Conservation (phyloP, 2,329 filamentous ascomycete genomes). For the Sordariomycetes sp. region DNA sequence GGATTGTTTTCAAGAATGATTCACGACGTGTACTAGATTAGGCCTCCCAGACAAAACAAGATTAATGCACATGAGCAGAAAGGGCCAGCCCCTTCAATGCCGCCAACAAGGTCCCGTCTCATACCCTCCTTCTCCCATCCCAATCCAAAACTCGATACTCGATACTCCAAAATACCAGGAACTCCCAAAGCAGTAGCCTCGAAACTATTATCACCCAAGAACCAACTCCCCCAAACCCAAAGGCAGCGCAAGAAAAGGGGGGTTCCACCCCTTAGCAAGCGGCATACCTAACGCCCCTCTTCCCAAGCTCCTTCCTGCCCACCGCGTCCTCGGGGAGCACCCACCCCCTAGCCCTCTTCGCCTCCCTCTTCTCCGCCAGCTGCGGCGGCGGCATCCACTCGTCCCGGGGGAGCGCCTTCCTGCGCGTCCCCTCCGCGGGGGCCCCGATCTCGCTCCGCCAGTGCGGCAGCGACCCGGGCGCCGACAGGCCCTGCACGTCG, state of each 20-base stretch:
- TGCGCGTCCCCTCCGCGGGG: slow-evolving; percentile 59
- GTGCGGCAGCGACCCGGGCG: slow-evolving; percentile 43
- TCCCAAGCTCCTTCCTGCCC: slow-evolving; percentile 60
- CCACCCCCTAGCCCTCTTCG: slow-evolving; percentile 65
- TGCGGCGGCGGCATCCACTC: slow-evolving; percentile 66
- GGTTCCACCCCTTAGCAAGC: slow-evolving; percentile 19
- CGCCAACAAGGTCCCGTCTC: neutral
- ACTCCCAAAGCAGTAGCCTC: neutral
- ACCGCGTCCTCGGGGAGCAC: slow-evolving; percentile 65
- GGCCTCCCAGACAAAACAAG: too few relatives aligned
- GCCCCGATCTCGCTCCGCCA: slow-evolving; percentile 67
- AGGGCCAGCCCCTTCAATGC: too few relatives aligned
- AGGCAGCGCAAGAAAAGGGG: neutral
- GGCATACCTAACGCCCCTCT: slow-evolving; percentile 50
- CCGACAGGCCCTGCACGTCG: slow-evolving; percentile 37
- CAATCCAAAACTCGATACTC: neutral
- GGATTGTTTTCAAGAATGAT: too few relatives aligned
- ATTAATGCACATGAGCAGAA: too few relatives aligned
- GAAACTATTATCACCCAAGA: neutral
- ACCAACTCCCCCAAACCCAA: neutral
- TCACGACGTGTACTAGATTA: too few relatives aligned
- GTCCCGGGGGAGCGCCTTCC: slow-evolving; percentile 60
- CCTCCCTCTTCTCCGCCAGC: slow-evolving; percentile 64
- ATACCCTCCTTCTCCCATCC: neutral
- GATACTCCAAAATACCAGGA: neutral